These are phyloP conservation scores for Trichoderma harzianum DNA, from an alignment of 2,329 filamentous ascomycete species.

Conservation along the genomic window DNA sequence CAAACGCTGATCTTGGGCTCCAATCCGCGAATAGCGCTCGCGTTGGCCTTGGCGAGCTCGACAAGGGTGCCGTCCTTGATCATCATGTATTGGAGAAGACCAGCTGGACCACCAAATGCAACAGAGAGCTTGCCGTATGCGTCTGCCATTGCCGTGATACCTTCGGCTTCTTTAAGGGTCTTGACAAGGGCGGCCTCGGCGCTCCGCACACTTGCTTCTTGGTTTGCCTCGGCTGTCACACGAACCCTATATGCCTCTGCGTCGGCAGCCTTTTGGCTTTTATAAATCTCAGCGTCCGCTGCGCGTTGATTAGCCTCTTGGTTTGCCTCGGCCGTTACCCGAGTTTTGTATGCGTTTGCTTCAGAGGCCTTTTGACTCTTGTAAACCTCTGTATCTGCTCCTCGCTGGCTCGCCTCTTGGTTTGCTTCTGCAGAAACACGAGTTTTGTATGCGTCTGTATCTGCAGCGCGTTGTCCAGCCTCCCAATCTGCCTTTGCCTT, in stretches of 20 bases:
- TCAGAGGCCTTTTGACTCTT: neutral
- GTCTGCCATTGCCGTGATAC: conserved; percentile 71
- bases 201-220: conserved; percentile 54
- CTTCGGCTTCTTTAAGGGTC: conserved; percentile 72
- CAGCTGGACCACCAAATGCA: conserved; percentile 74
- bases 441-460: conserved; percentile 52
- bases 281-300: neutral
- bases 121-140: conserved; percentile 70
- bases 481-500: conserved; percentile 57
- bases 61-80: conserved; percentile 78
- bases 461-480: conserved; percentile 50
- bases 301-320: neutral
- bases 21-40: conserved; percentile 68
- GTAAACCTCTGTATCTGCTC: neutral
- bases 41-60: conserved; percentile 74
- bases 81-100: conserved; percentile 83
- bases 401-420: neutral
- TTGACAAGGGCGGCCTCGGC: conserved; percentile 49
- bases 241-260: conserved; percentile 50
- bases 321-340: neutral
- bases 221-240: conserved; percentile 52
- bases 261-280: neutral
- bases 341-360: neutral
- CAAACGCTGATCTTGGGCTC: conserved; percentile 89
- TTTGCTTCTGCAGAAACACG: conserved; percentile 53